phyloP scores from a whole-genome alignment of 305 asterid species.

The Lippia alba region DNA sequence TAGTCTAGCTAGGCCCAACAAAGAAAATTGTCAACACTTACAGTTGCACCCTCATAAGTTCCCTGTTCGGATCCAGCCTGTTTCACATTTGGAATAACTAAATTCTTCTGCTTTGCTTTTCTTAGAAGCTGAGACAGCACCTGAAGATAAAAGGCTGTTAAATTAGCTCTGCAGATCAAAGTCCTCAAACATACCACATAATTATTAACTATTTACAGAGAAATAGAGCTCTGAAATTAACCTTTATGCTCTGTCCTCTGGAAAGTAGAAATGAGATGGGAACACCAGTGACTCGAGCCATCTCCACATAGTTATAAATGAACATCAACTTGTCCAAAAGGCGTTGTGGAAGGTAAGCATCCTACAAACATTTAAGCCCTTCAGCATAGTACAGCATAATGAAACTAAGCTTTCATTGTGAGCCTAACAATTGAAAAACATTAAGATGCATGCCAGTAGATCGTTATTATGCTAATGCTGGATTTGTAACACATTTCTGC shows the following conservation, averaged over 20 bases:
- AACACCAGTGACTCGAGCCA: slow-evolving; percentile 99
- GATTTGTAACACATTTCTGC: slow-evolving; percentile 21
- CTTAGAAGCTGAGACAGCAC: slow-evolving; percentile 96
- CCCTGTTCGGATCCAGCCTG: slow-evolving; percentile 98
- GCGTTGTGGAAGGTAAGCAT: slow-evolving; percentile 99
- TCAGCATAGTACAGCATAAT: slow-evolving; percentile 34
- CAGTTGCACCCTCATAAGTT: slow-evolving; percentile 98
- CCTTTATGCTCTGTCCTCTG: slow-evolving; percentile 99
- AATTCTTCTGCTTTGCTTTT: slow-evolving; percentile 87
- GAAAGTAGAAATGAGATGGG: slow-evolving; percentile 96
- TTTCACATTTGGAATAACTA: slow-evolving; percentile 89
- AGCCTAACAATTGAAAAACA: slow-evolving; percentile 10
- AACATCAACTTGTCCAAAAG: slow-evolving; percentile 97
- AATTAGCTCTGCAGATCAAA: slow-evolving; percentile 37
- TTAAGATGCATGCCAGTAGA: slow-evolving; percentile 18
- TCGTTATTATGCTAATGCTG: slow-evolving; percentile 4
- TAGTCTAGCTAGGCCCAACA: not conserved
- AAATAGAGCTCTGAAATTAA: slow-evolving; percentile 38
- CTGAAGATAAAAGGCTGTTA: slow-evolving; percentile 50
- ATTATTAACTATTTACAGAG: slow-evolving; percentile 21
- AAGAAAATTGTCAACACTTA: slow-evolving; percentile 44
- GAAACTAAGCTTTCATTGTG: slow-evolving; percentile 27
- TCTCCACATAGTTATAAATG: slow-evolving; percentile 94
- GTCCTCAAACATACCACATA: slow-evolving; percentile 18
- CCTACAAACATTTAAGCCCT: slow-evolving; percentile 52